phyloP scores from a whole-genome alignment of 2,329 filamentous ascomycete species.

The Hypoxylon sp. region DNA sequence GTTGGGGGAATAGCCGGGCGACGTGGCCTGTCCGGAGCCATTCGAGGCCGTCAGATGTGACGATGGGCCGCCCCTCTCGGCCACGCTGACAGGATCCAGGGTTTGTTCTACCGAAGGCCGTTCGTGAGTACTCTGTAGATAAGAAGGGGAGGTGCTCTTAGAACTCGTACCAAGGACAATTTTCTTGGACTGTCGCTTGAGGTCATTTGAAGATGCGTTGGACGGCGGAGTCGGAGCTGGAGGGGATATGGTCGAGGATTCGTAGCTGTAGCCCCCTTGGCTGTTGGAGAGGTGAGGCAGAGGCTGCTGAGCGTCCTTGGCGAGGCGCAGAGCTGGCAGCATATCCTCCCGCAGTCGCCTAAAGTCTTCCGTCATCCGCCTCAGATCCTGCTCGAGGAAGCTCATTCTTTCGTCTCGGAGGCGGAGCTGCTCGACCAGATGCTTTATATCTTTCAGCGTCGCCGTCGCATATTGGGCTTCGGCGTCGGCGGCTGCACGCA shows the following conservation, averaged over 20 bases:
- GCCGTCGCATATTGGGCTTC: constrained; percentile 85
- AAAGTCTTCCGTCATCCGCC: constrained; percentile 87
- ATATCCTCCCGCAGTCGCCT: constrained; percentile 88
- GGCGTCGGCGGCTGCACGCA: constrained; percentile 78
- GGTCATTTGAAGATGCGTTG: constrained; percentile 58
- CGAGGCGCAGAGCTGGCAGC: constrained; percentile 85
- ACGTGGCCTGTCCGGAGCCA: constrained; percentile 62
- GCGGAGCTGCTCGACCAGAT: constrained; percentile 87
- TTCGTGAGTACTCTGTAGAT: constrained; percentile 74
- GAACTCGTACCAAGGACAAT: constrained; percentile 74
- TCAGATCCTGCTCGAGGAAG: constrained; percentile 81
- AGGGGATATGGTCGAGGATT: constrained; percentile 60
- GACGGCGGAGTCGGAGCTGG: constrained; percentile 65
- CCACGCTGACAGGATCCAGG: constrained; percentile 73
- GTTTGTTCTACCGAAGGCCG: constrained; percentile 68
- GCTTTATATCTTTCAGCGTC: constrained; percentile 90
- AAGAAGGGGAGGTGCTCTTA: constrained; percentile 80
- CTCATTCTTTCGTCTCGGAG: constrained; percentile 90
- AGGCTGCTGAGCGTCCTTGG: constrained; percentile 90
- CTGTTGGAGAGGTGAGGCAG: constrained; percentile 65
- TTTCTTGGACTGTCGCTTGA: constrained; percentile 79
- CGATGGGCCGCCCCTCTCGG: constrained; percentile 70
- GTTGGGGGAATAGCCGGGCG: constrained; percentile 70
- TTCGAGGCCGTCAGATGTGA: constrained; percentile 76
- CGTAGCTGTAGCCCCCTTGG: constrained; percentile 59